A percentile compares a stretch with the other conserved stretches of the same genome.
Evolutionary conservation across 495 filamentous ascomycete species (phyloP).

Genomic region (Penicillium dipodomyicola): DNA sequence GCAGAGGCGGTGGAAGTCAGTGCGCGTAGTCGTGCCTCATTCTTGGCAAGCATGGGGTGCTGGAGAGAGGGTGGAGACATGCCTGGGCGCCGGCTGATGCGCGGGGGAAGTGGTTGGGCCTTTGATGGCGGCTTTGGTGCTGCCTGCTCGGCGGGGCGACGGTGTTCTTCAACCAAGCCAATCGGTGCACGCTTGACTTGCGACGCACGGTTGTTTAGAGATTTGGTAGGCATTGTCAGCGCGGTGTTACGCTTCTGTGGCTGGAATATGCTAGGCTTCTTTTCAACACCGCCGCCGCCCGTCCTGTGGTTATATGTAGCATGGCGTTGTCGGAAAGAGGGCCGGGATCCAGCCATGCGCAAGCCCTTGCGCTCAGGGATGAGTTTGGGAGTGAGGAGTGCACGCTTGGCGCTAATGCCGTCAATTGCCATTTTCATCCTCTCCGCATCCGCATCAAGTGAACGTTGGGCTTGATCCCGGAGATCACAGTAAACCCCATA

Average conservation of each 20-base stretch:
- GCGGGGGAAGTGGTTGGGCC: background rate
- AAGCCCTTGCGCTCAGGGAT: constrained; percentile 27
- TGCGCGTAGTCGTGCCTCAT: constrained; percentile 28
- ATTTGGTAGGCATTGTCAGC: constrained; percentile 41
- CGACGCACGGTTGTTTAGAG: constrained; percentile 37
- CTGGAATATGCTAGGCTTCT: background rate
- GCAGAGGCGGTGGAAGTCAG: background rate
- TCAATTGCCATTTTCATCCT: constrained; percentile 49
- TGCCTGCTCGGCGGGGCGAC: constrained; percentile 27
- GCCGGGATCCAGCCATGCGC: constrained; percentile 27
- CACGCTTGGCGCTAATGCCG: constrained; percentile 49
- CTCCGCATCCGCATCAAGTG: constrained; percentile 49
- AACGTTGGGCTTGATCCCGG: constrained; percentile 40
- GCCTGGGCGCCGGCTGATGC: background rate
- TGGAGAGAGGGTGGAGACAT: background rate
- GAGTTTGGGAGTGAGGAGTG: constrained; percentile 46
- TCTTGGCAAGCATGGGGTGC: constrained; percentile 22
- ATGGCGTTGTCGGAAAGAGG: constrained; percentile 26
- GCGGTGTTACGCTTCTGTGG: constrained; percentile 32
- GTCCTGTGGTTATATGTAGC: constrained; percentile 29
- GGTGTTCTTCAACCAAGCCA: constrained; percentile 43
- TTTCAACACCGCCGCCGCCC: constrained; percentile 25
- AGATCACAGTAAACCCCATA: constrained; percentile 61
- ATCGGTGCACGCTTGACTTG: constrained; percentile 42
- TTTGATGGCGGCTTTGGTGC: constrained; percentile 4